Evolutionary conservation across 306 rosid species (phyloP), one percentile per base, ranked within the genome.

Genomic region (Dryas drummondii): DNA sequence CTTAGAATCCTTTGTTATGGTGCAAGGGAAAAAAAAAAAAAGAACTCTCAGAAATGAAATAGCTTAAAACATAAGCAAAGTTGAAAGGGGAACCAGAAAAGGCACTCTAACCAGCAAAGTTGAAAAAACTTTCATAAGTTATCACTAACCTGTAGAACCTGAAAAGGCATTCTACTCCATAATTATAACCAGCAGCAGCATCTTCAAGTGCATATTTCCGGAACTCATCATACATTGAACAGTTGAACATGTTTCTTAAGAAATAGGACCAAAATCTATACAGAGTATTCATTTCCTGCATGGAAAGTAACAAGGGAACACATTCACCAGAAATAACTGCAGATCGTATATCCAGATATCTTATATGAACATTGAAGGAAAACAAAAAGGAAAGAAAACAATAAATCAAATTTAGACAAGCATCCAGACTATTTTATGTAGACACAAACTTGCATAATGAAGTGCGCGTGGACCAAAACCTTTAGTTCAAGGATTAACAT

Each of bases 261-360:
- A 90, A 94, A 88, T 87, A 92, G 62, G 86, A 90, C 97, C 99
- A 92, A 86, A 92, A 92, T 46, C 98, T 75, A 80, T 94, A 94
- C 16, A 94, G 74, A 48, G 97, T 92, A 82, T 94, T 94, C 99
- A 94, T 92, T 90, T 94, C 98, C 98, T 92, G 97, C 90, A 81
- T 49, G 53, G 37, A 52, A 75, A 60, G 70, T 47, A 42, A 53
- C 60, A 62, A 78, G 19, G 50, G 17, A 6, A 68, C 14, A 59
- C 50, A 68, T 50, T 79, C 64, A 79, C 59, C 5, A 6, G 27
- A 56, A 53, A 61, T 49, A 37, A 2, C n/a, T 9, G 9, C 26
- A 54, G 13, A 66, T 14, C 51, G 7, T 61, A 47, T 48, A 50
- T 64, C 55, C 4, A 79, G 73, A 61, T 73, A 58, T 41, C 64